Conservation (phyloP, 495 filamentous ascomycete genomes). For the Aspergillus baeticus region DNA sequence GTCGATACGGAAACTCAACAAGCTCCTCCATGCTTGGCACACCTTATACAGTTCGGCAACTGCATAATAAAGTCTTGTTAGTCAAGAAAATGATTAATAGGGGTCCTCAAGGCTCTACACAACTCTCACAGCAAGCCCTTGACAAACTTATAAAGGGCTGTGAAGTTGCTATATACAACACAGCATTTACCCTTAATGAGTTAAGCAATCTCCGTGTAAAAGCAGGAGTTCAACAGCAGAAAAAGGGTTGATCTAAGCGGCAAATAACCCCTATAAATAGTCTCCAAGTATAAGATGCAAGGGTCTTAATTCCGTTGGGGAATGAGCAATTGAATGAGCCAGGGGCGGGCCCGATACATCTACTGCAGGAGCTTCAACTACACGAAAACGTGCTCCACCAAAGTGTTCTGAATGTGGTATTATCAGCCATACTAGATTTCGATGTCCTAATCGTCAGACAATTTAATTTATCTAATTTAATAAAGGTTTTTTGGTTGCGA, state of each 20-base stretch:
- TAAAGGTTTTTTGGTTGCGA: not conserved
- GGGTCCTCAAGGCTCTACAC: not conserved
- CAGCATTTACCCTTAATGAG: not conserved
- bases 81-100: slow-evolving; percentile 1
- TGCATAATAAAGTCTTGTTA: not conserved
- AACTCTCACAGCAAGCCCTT: not conserved
- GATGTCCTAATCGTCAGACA: not conserved
- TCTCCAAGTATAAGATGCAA: not conserved
- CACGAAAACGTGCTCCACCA: not conserved
- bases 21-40: not conserved
- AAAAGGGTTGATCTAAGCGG: not conserved
- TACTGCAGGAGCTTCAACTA: not conserved
- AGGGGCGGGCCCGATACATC: not conserved
- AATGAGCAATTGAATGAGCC: not conserved
- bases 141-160: slow-evolving; percentile 2
- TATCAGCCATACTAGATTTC: not conserved
- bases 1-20: no score
- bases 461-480: not conserved
- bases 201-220: not conserved
- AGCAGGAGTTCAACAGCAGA: no score
- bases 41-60: slow-evolving; percentile 2
- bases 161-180: not conserved
- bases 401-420: not conserved
- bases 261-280: not conserved
- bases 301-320: not conserved